Evolutionary conservation across 495 filamentous ascomycete genomes (phyloP), one percentile per base, ranked within the genome.

Genomic region (Cercophora samala): DNA sequence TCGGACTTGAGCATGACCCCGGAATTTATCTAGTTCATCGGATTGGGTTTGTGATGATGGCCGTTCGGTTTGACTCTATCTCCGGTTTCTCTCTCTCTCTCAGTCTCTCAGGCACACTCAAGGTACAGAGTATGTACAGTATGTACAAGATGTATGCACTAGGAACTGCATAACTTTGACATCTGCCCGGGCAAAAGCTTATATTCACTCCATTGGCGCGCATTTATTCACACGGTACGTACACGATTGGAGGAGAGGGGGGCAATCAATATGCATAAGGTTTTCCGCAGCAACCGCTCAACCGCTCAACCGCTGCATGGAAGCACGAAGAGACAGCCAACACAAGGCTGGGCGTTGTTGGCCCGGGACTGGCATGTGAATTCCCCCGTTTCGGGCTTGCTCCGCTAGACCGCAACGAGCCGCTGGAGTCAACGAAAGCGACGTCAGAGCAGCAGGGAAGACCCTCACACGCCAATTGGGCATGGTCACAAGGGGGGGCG

Each of bases 301-400:
- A 15, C 15, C n/a, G 67, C 29, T 32, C 29, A 8, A 8, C 8
- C 3, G 29, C 3, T 4, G 29, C 29, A 8, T 32, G 29, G 42
- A 25, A 60, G 24, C n/a, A n/a, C n/a, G n/a, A n/a, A n/a, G n/a
- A n/a, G n/a, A n/a, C n/a, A n/a, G n/a, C n/a, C n/a, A n/a, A n/a
- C n/a, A 58, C 15, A 24, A 9, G 26, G 22, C 9, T n/a, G 17
- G 32, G 29, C 21, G 0, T 51, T 25, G 21, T 32, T n/a, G n/a
- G n/a, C n/a, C n/a, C n/a, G n/a, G n/a, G n/a, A n/a, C n/a, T 37
- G 19, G 67, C 72, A 74, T 74, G 72, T 74, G 72, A 74, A 69
- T 21, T 21, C 60, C 60, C n/a, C 60, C 5, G 60, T 62, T 62
- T 62, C 60, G 60, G n/a, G 60, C 32, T 37, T 46, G 64, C 67